Percentiles rank a stretch among this genome's conserved stretches.
Evolutionary conservation across 2,329 filamentous ascomycete genomes (phyloP).

Genomic region (Acarospora socialis): DNA sequence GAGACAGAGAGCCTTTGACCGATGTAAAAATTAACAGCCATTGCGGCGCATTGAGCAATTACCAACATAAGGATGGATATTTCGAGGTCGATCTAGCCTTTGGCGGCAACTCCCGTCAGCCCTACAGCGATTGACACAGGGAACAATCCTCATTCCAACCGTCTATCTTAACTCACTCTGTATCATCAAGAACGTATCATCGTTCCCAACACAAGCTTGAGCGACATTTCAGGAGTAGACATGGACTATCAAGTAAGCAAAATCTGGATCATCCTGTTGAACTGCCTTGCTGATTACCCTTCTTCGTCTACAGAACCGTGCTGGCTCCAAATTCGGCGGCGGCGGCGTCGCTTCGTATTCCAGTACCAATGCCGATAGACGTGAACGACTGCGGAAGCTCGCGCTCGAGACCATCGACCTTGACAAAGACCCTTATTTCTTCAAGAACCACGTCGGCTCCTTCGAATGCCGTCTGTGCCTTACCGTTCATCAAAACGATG

Average conservation of each 20-base stretch:
- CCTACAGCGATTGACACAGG: too few relatives aligned
- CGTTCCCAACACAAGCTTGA: conserved; percentile 2
- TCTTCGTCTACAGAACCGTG: conserved; percentile 74
- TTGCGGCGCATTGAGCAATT: too few relatives aligned
- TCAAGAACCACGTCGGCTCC: conserved; percentile 97
- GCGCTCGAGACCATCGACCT: conserved; percentile 98
- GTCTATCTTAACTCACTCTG: too few relatives aligned
- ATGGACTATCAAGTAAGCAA: conserved; percentile 38
- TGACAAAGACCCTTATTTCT: conserved; percentile 99
- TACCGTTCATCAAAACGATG: conserved; percentile 97
- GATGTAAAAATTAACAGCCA: conserved; percentile 28
- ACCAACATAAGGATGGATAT: too few relatives aligned
- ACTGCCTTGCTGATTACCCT: too few relatives aligned
- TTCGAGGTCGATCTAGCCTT: too few relatives aligned
- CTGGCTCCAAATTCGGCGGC: conserved; percentile 93
- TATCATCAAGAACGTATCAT: too few relatives aligned
- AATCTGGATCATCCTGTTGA: neutral
- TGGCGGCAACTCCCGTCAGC: neutral
- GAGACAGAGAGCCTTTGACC: conserved; percentile 73
- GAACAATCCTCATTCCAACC: too few relatives aligned
- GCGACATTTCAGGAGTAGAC: conserved; percentile 3
- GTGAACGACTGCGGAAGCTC: conserved; percentile 93
- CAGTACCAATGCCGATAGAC: conserved; percentile 89
- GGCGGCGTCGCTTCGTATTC: conserved; percentile 89
- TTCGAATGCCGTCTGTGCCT: conserved; percentile 96